A percentile compares a stretch with the other conserved stretches of the same genome.
Conservation (phyloP, 1,139 yeast genomes). For the Fermentozyma sake region DNA sequence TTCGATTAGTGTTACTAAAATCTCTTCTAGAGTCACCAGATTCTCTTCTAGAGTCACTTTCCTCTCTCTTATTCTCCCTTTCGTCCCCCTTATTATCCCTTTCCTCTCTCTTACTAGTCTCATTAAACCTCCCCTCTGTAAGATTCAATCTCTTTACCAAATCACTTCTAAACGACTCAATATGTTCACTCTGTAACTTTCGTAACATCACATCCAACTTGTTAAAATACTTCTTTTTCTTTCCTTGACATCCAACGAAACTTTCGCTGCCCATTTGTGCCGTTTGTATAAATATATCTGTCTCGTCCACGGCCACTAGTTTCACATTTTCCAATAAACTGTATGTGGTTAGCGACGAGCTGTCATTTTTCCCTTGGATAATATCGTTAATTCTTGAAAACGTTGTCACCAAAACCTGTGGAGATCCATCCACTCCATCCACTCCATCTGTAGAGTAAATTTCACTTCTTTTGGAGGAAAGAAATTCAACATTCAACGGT, state of each 20-base stretch:
- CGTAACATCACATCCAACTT: constrained; percentile 11
- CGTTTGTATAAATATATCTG: constrained; percentile 14
- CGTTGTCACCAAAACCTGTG: constrained; percentile 24
- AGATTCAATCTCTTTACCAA: constrained; percentile 5
- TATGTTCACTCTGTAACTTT: constrained; percentile 12
- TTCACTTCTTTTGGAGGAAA: constrained; percentile 4
- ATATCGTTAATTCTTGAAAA: constrained; percentile 11
- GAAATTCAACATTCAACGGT: constrained; percentile 19
- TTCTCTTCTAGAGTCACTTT: too few species aligned
- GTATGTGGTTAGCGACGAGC: constrained; percentile 1
- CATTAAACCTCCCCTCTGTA: constrained; percentile 4
- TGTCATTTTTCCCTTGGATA: neutral
- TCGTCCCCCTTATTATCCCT: too few species aligned
- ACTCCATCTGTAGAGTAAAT: constrained; percentile 4
- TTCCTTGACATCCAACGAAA: constrained; percentile 6
- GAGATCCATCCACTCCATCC: constrained; percentile 5
- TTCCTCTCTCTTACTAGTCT: too few species aligned
- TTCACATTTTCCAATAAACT: constrained; percentile 10
- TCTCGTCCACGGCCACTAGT: constrained; percentile 22
- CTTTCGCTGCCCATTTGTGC: constrained; percentile 9
- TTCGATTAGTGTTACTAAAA: too few species aligned
- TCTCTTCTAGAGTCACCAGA: too few species aligned
- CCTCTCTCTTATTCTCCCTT: too few species aligned
- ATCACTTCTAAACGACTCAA: constrained; percentile 7
- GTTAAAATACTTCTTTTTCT: constrained; percentile 9